These are phyloP conservation scores for Gaertneriomyces semiglobifer DNA, from an alignment of 192 early-diverging fungal genomes.

Conservation along the genomic window DNA sequence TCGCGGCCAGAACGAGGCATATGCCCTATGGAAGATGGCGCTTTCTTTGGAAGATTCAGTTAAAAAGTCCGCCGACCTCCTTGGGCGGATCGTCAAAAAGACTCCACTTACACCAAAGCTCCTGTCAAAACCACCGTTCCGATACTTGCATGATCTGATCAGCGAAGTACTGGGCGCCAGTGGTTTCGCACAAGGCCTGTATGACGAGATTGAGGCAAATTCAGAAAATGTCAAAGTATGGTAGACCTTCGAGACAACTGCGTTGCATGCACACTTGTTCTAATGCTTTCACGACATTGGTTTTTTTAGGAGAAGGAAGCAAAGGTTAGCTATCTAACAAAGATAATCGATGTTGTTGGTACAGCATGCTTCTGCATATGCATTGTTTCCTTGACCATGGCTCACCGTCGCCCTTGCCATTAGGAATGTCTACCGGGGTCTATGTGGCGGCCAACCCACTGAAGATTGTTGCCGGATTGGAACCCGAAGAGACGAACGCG, in stretches of 20 bases:
- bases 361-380: neutral
- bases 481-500: constrained; percentile 55
- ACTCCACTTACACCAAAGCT: constrained; percentile 54
- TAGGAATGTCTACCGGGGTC: constrained; percentile 44
- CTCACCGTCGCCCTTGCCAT: neutral
- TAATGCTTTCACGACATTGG: neutral
- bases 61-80: constrained; percentile 47
- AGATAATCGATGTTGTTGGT: constrained; percentile 52
- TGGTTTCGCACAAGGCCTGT: constrained; percentile 45
- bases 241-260: neutral
- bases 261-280: neutral
- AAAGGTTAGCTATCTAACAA: constrained; percentile 51
- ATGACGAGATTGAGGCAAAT: constrained; percentile 48
- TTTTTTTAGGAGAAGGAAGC: constrained; percentile 53
- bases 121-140: constrained; percentile 58
- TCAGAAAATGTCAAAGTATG: constrained; percentile 53
- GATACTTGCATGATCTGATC: constrained; percentile 57
- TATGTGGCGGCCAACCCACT: constrained; percentile 48
- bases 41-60: constrained; percentile 33
- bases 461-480: constrained; percentile 59
- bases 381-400: neutral
- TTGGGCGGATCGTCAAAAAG: constrained; percentile 47
- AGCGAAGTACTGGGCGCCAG: constrained; percentile 43
- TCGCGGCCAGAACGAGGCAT: too few relatives aligned
- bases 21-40: too few relatives aligned